Percentiles rank a stretch among this genome's conserved stretches.
phyloP scores from a whole-genome alignment of 2,329 filamentous ascomycete genomes.

The Paraphoma chrysanthemicola region DNA sequence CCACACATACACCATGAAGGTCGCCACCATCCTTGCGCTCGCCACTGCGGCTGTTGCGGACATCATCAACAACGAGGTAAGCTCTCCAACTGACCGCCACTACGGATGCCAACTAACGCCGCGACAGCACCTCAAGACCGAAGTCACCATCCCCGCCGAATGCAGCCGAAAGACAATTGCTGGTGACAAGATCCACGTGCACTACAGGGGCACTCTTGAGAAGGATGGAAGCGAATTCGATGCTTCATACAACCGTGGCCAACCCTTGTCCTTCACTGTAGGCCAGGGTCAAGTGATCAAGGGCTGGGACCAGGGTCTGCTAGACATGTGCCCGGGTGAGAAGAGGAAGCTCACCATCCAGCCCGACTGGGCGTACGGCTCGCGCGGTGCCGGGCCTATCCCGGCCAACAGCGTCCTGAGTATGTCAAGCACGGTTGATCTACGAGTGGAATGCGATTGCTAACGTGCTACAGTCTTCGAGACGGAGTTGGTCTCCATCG shows the following conservation, averaged over 20 bases:
- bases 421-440: constrained; percentile 59
- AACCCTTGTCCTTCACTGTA: constrained; percentile 80
- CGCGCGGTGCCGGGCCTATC: constrained; percentile 81
- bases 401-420: constrained; percentile 81
- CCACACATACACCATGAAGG: constrained; percentile 49
- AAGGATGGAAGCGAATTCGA: constrained; percentile 66
- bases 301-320: constrained; percentile 90
- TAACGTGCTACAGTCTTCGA: constrained; percentile 72
- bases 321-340: constrained; percentile 97
- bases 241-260: constrained; percentile 74
- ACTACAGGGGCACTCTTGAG: constrained; percentile 81
- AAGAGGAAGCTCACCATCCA: constrained; percentile 91
- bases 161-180: constrained; percentile 75
- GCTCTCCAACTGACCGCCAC: neutral
- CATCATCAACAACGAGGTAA: constrained; percentile 43
- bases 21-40: constrained; percentile 55
- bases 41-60: constrained; percentile 55
- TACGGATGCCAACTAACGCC: constrained; percentile 15
- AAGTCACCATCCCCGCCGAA: constrained; percentile 75
- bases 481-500: constrained; percentile 85
- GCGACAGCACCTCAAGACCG: constrained; percentile 73
- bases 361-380: constrained; percentile 83
- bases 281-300: constrained; percentile 90
- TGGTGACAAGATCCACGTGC: constrained; percentile 83
- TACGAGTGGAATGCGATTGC: constrained; percentile 1